Base-by-base conservation (phyloP, 2,329 filamentous ascomycete species). In the Elsinoe australis region DNA sequence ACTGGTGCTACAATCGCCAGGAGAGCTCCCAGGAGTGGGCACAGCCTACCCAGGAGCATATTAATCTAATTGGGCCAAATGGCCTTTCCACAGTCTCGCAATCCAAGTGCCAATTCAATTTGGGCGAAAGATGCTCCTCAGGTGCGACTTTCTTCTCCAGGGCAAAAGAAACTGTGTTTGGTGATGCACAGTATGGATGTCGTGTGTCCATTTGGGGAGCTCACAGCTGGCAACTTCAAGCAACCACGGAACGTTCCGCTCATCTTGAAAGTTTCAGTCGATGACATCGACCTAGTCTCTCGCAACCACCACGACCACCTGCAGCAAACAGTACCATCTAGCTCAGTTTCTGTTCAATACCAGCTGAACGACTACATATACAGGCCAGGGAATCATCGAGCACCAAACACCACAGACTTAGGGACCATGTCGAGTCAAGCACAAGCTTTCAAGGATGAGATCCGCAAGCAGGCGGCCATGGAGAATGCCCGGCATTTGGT, bases 401-500 rank as follows among this genome's bases (percentile, higher is more conserved):
- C n/a, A n/a, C n/a, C n/a, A n/a, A n/a, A n/a, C n/a, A n/a, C n/a
- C n/a, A n/a, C n/a, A n/a, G n/a, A n/a, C n/a, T n/a, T n/a, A n/a
- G n/a, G n/a, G 14, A 47, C 15, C 7, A 48, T 48, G 45, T 26
- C 45, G n/a, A 19, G 24, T 18, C 22, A 21, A 48, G 46, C 45
- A 15, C 33, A 50, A 44, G 47, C 50, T 46, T 61, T 74, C 50
- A 74, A 74, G 68, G 68, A 71, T 56, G 71, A 74, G 61, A 64
- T 75, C 53, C 70, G 71, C 54, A 71, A 75, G 64, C 71, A 73
- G 62, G 66, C 70, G 49, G 72, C 72, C 44, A 66, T 75, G 55
- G 62, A 66, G 51, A 75, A 75, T 56, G 72, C 72, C 48, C 66
- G 70, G 54, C 64, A 67, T 58, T 64, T 76, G 8, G 71, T 75